Percentiles rank a stretch among this genome's conserved stretches.
phyloP scores from a whole-genome alignment of 306 rosid species.

The Crotalaria pallida region DNA sequence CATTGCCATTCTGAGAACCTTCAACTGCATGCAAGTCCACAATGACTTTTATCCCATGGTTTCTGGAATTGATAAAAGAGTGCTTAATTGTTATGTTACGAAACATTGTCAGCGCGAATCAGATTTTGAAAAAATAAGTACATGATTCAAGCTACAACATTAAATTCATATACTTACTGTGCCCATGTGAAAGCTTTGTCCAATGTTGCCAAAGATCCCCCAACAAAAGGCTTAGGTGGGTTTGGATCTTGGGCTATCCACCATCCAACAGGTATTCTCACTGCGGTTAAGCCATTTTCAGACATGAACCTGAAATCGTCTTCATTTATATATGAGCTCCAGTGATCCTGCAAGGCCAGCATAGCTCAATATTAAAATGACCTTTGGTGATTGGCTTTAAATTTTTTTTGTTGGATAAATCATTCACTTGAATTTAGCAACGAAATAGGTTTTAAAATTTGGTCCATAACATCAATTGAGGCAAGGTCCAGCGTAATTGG shows the following conservation, averaged over 20 bases:
- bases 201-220: constrained; percentile 46
- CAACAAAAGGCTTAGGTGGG: constrained; percentile 62
- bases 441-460: too few relatives aligned
- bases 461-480: too few relatives aligned
- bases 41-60: constrained; percentile 40
- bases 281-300: constrained; percentile 46
- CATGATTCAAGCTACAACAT: not conserved
- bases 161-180: constrained; percentile 23
- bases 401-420: not conserved
- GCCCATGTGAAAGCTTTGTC: constrained; percentile 73
- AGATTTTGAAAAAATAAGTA: not conserved
- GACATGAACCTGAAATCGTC: constrained; percentile 61
- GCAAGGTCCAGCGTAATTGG: too few relatives aligned
- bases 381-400: not conserved
- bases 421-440: not conserved
- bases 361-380: not conserved
- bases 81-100: not conserved
- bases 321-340: constrained; percentile 50
- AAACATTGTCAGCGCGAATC: not conserved
- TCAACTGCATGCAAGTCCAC: constrained; percentile 51
- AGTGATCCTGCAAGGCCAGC: constrained; percentile 36
- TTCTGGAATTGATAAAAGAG: constrained; percentile 20
- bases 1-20: constrained; percentile 54
- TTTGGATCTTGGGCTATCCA: constrained; percentile 55
- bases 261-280: constrained; percentile 69